Conservation (phyloP, 139 green algal genomes). For the Limnomonas spitsbergensis region DNA sequence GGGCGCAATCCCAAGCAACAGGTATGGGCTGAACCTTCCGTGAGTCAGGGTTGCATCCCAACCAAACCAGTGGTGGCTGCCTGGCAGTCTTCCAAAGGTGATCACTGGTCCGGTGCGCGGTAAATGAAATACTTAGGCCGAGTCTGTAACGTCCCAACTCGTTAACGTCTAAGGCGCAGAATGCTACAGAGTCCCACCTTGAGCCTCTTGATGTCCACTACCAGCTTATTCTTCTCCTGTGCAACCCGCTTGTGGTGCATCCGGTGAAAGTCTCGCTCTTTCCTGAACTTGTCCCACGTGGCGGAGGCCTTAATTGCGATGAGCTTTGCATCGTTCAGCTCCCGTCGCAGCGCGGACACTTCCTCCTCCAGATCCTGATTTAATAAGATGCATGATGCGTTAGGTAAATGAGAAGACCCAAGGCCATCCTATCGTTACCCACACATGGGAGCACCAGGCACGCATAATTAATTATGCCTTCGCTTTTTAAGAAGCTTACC, state of each 20-base stretch:
- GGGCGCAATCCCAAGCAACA: too few species aligned
- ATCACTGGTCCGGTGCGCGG: neutral
- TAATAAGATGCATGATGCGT: too few species aligned
- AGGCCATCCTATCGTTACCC: too few species aligned
- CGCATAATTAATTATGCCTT: too few species aligned
- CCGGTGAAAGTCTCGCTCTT: conserved; percentile 85
- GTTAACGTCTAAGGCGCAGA: too few species aligned
- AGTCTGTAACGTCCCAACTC: neutral
- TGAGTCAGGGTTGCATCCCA: too few species aligned
- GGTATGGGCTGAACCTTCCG: too few species aligned
- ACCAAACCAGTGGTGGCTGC: too few species aligned
- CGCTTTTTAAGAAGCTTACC: conserved; percentile 25
- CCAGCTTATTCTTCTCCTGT: conserved; percentile 87
- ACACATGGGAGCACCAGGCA: too few species aligned
- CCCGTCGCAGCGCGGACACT: conserved; percentile 40
- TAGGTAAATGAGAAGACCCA: too few species aligned
- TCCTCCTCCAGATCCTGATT: conserved; percentile 60
- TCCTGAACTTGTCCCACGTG: conserved; percentile 69
- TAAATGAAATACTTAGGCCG: neutral
- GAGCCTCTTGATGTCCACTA: conserved; percentile 74
- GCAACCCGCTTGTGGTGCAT: conserved; percentile 88
- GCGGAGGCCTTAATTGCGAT: conserved; percentile 42
- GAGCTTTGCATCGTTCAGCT: conserved; percentile 42
- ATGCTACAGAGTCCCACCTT: too few species aligned
- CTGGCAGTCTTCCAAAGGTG: too few species aligned